These are phyloP conservation scores for Thuja plicata DNA, from an alignment of 83 land plant genomes.

Conservation along the genomic window DNA sequence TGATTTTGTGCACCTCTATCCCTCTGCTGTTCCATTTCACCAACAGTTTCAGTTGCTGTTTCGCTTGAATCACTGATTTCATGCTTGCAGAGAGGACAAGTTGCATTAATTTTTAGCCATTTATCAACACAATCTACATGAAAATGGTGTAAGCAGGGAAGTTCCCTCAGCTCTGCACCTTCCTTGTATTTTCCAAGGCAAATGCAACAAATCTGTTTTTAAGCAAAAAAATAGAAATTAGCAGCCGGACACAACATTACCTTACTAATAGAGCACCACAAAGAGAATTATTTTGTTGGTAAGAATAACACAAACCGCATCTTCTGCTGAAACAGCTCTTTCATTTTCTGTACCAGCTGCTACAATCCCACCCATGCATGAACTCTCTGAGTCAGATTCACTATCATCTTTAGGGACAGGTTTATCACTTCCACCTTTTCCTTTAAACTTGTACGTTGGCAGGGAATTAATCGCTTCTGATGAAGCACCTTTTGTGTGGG, in stretches of 20 bases:
- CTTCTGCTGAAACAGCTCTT: slow-evolving; percentile 72
- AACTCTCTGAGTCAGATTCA: slow-evolving; percentile 45
- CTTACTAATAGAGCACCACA: background rate
- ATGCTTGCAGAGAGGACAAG: slow-evolving; percentile 52
- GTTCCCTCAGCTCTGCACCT: slow-evolving; percentile 39
- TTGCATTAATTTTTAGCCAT: slow-evolving; percentile 61
- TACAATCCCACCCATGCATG: slow-evolving; percentile 65
- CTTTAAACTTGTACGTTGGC: slow-evolving; percentile 74
- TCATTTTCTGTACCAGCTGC: slow-evolving; percentile 76
- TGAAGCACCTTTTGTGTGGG: slow-evolving; percentile 63
- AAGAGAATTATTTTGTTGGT: background rate
- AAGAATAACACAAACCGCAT: slow-evolving; percentile 59
- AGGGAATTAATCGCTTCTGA: slow-evolving; percentile 64
- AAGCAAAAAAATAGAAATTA: background rate
- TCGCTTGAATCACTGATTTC: slow-evolving; percentile 26
- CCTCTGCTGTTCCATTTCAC: slow-evolving; percentile 2
- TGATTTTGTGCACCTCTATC: slow-evolving; percentile 6
- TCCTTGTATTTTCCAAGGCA: slow-evolving; percentile 55
- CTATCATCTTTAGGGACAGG: slow-evolving; percentile 31
- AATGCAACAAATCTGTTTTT: slow-evolving; percentile 49
- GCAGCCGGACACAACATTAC: background rate
- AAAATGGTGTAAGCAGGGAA: slow-evolving; percentile 50
- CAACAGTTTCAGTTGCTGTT: slow-evolving; percentile 8
- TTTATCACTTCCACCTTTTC: slow-evolving; percentile 26
- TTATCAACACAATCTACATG: slow-evolving; percentile 62